Base-by-base conservation (phyloP, 1,284 basidiomycete species). In the Sphagnurus paluster region DNA sequence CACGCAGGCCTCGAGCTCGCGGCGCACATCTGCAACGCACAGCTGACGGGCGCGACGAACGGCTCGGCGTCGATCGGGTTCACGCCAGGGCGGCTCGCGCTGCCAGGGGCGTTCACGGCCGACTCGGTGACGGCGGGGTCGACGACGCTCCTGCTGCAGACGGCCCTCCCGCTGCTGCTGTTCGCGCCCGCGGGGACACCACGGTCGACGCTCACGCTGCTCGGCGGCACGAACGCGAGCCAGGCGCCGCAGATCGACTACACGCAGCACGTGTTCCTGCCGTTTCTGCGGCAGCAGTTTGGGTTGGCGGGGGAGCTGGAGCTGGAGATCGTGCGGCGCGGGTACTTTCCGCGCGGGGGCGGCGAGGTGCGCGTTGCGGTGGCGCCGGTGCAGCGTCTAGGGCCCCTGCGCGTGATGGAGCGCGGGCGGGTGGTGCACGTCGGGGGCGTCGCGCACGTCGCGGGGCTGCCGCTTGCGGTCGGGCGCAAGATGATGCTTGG, bases 201-300 rank as follows among this genome's bases (percentile, higher is more conserved):
- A 3, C 33, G 35, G 5, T 76, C 79, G 7, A 69, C 65, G 3
- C 68, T 89, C 20, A 68, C 65, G 10, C 72, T 89, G 2, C 66
- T 69, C 1, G 87, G 87, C 11, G 86, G 87, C 2, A 89, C 86
- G 2, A 88, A 89, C 52, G 84, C 83, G 13, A 62, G 67, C 1
- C 61, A 74, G 33, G 84, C 86, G 2, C 87, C 87, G 0, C 87
- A 86, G 52, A 75, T 85, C 21, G 87, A 89, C 65, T 87, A 87
- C 61, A 76, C 74, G 0, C 67, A 77, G 36, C 66, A 77, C 49
- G 65, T 88, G 42, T 72, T 89, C 56, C 60, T 89, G 4, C 86
- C 84, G 0, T 88, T 89, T 57, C 60, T 87, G 30, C 65, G 62
- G 14, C 67, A 60, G 10, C 79, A 82, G 58, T 79, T 87, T 59